Percentiles rank a stretch among this genome's conserved stretches.
These are phyloP conservation scores for Rhizoctonia solani DNA, from an alignment of 1,284 basidiomycete genomes.

Conservation along the genomic window DNA sequence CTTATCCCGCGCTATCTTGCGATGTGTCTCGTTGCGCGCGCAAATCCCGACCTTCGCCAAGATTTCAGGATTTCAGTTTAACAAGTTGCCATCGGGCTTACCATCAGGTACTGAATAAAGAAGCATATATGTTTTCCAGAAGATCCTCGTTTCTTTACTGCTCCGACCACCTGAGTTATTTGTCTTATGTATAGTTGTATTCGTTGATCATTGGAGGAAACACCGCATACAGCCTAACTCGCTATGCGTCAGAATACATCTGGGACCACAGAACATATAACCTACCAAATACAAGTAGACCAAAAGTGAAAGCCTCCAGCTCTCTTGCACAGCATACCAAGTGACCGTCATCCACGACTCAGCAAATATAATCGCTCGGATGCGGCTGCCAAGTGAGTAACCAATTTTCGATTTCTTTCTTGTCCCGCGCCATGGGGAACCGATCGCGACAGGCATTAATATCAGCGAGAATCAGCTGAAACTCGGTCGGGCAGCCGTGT, in stretches of 20 bases:
- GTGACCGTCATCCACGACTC: slow-evolving; percentile 9
- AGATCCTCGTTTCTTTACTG: background rate
- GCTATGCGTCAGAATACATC: background rate
- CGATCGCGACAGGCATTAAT: slow-evolving; percentile 1
- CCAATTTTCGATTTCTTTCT: background rate
- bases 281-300: slow-evolving; percentile 27
- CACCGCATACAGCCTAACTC: background rate
- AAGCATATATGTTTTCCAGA: background rate
- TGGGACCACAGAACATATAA: background rate
- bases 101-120: slow-evolving; percentile 13
- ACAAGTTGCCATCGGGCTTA: background rate
- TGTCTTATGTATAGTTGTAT: slow-evolving; percentile 8
- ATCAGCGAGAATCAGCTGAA: slow-evolving; percentile 1
- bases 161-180: background rate
- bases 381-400: background rate
- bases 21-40: slow-evolving; percentile 25
- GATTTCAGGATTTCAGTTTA: background rate
- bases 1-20: background rate
- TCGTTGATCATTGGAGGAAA: background rate
- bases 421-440: background rate
- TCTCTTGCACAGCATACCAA: slow-evolving; percentile 16
- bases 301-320: slow-evolving; percentile 12
- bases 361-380: background rate
- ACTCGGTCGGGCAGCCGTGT: background rate
- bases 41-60: slow-evolving; percentile 6